phyloP scores from a whole-genome alignment of 345 rosid genomes.

The Zanthoxylum bungeanum region DNA sequence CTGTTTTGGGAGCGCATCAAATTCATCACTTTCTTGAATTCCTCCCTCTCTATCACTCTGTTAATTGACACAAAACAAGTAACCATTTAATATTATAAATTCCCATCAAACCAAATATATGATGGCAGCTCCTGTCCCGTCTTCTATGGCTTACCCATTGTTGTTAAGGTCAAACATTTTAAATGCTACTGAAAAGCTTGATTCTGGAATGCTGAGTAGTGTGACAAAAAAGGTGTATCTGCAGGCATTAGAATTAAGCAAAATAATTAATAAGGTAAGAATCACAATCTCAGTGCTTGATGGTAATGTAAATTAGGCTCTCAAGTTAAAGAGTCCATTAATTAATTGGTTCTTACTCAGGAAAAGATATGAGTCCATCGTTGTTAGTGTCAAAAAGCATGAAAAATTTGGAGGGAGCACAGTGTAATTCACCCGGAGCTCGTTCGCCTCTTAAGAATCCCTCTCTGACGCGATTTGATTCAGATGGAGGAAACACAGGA shows the following conservation, averaged over 20 bases:
- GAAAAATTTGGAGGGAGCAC: slow-evolving; percentile 57
- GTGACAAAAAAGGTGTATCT: slow-evolving; percentile 69
- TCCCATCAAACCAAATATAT: background rate
- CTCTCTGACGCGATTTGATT: slow-evolving; percentile 50
- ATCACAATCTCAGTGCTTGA: background rate
- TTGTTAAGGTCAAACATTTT: slow-evolving; percentile 66
- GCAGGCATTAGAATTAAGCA: background rate
- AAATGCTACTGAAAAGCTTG: slow-evolving; percentile 59
- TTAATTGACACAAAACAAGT: background rate
- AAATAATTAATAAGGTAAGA: too few relatives aligned
- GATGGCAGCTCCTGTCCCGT: too few relatives aligned
- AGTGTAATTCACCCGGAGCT: slow-evolving; percentile 46
- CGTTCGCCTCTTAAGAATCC: slow-evolving; percentile 50
- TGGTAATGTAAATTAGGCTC: background rate
- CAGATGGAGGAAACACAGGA: slow-evolving; percentile 73
- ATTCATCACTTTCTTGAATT: slow-evolving; percentile 66
- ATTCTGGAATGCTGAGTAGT: slow-evolving; percentile 69
- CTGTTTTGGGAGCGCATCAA: slow-evolving; percentile 55
- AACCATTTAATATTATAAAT: background rate
- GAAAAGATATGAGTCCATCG: slow-evolving; percentile 64
- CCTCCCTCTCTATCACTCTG: slow-evolving; percentile 60
- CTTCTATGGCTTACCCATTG: slow-evolving; percentile 50
- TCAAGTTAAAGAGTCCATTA: background rate
- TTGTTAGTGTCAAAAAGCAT: slow-evolving; percentile 65
- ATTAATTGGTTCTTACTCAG: slow-evolving; percentile 40